These are phyloP conservation scores for Oryza meyeriana DNA, from an alignment of 176 grass and related monocot species.

Conservation along the genomic window DNA sequence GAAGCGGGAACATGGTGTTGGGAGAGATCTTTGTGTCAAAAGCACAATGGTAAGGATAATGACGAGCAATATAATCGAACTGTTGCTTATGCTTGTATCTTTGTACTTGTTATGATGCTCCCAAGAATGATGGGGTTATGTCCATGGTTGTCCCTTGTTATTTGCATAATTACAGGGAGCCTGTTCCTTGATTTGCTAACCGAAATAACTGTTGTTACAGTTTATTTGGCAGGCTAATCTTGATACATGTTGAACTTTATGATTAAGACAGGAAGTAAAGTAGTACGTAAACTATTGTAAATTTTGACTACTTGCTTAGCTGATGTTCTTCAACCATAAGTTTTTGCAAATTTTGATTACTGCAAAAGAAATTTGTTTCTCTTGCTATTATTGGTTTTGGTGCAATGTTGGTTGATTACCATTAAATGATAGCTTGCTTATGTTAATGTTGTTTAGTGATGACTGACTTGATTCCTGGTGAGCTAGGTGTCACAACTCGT, in stretches of 20 bases:
- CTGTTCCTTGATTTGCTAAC: slow-evolving; percentile 2
- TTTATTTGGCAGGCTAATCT: slow-evolving; percentile 12
- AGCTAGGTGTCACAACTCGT: slow-evolving; percentile 17
- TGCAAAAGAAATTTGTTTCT: neutral
- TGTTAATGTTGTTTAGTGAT: neutral
- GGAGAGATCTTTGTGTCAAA: slow-evolving; percentile 17
- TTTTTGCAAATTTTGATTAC: neutral
- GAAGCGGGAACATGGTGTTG: slow-evolving; percentile 5
- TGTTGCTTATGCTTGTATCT: slow-evolving; percentile 24
- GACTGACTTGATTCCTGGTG: neutral
- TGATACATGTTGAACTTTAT: neutral
- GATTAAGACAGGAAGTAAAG: neutral
- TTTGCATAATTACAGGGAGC: neutral
- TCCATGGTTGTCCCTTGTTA: slow-evolving; percentile 1
- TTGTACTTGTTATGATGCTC: neutral
- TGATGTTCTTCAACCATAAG: neutral
- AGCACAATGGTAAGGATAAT: slow-evolving; percentile 27
- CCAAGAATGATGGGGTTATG: slow-evolving; percentile 6
- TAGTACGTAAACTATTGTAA: neutral
- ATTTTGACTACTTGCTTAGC: neutral
- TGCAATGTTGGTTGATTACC: slow-evolving; percentile 6
- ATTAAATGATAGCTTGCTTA: neutral
- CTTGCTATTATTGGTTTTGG: slow-evolving; percentile 12
- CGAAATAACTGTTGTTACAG: neutral
- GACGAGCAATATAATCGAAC: slow-evolving; percentile 6